Conservation (phyloP, 192 early-diverging fungal species). For the Coemansia aciculifera region DNA sequence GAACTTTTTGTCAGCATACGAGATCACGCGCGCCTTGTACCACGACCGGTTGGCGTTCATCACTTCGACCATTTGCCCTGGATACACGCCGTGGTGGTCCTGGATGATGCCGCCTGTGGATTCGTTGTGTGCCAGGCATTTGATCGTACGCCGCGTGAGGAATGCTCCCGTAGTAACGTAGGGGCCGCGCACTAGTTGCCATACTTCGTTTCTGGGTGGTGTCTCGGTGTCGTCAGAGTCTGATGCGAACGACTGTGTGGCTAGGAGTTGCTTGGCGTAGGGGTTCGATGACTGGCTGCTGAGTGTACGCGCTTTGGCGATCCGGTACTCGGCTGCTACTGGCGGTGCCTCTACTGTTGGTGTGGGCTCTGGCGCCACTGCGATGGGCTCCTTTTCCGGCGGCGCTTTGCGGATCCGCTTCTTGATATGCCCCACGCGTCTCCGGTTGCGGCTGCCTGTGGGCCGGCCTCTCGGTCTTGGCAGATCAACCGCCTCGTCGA, state of each 20-base stretch:
- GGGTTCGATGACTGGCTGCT: slow-evolving; percentile 26
- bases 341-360: neutral
- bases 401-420: slow-evolving; percentile 11
- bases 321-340: slow-evolving; percentile 12
- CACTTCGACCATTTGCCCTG: slow-evolving; percentile 50
- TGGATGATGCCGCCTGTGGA: slow-evolving; percentile 52
- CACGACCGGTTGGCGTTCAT: slow-evolving; percentile 50
- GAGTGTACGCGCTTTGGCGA: slow-evolving; percentile 29
- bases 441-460: slow-evolving; percentile 30
- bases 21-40: slow-evolving; percentile 48
- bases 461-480: slow-evolving; percentile 25
- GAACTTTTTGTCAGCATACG: slow-evolving; percentile 45
- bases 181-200: slow-evolving; percentile 32
- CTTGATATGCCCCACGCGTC: slow-evolving; percentile 40
- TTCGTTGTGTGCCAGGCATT: slow-evolving; percentile 45
- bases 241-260: slow-evolving; percentile 8
- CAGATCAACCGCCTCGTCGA: neutral
- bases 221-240: neutral
- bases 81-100: slow-evolving; percentile 50
- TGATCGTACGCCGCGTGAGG: slow-evolving; percentile 44
- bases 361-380: neutral
- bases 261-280: slow-evolving; percentile 25
- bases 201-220: slow-evolving; percentile 18
- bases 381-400: slow-evolving; percentile 27
- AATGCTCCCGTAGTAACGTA: slow-evolving; percentile 56